A percentile compares a stretch with the other conserved stretches of the same genome.
These are phyloP conservation scores for Melanogaster broomeanus DNA, from an alignment of 768 basidiomycete species.

Conservation along the genomic window DNA sequence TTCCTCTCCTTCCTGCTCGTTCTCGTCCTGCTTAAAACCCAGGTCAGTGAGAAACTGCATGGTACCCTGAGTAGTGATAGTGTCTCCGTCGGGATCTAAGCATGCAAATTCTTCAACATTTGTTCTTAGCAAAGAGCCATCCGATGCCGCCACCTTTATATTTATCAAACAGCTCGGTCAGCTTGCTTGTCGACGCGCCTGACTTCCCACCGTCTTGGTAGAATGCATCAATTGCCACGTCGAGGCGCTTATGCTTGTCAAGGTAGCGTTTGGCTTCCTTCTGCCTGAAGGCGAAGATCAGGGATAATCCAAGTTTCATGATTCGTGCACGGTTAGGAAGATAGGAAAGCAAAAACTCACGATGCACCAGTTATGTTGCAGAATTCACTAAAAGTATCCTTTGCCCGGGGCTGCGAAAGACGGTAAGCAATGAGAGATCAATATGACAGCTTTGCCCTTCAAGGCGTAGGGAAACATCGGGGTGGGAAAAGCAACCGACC, in stretches of 20 bases:
- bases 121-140: neutral
- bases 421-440: neutral
- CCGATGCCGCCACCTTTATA: conserved; percentile 57
- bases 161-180: conserved; percentile 59
- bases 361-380: conserved; percentile 67
- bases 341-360: conserved; percentile 43
- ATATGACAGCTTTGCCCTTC: neutral
- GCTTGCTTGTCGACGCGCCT: conserved; percentile 51
- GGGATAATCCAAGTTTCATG: neutral
- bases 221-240: conserved; percentile 73
- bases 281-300: conserved; percentile 24
- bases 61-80: conserved; percentile 79
- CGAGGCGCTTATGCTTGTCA: conserved; percentile 68
- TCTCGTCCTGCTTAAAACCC: conserved; percentile 29
- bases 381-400: conserved; percentile 59
- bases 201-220: conserved; percentile 46
- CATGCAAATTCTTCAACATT: neutral
- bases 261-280: conserved; percentile 69
- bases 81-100: conserved; percentile 57
- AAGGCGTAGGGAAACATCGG: neutral
- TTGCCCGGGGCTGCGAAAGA: conserved; percentile 25
- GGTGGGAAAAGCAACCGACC: conserved; percentile 18
- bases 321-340: neutral
- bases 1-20: conserved; percentile 69
- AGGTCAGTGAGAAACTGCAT: conserved; percentile 58